These are phyloP conservation scores for Neltuma alba DNA, from an alignment of 306 rosid genomes.

Conservation along the genomic window DNA sequence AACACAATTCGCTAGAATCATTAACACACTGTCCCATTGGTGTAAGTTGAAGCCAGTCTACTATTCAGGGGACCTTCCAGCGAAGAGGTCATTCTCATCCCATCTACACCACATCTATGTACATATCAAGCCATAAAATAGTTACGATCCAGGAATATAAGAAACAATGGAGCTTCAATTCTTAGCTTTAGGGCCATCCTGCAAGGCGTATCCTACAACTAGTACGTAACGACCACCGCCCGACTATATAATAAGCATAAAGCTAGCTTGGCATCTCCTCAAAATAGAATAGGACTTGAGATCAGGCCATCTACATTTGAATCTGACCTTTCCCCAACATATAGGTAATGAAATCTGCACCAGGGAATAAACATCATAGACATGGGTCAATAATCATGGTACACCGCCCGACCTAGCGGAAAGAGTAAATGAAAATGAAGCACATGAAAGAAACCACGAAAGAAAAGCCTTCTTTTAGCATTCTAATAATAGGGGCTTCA, in stretches of 20 bases:
- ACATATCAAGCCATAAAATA: constrained; percentile 27
- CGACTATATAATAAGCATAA: not conserved
- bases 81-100: constrained; percentile 29
- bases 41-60: not conserved
- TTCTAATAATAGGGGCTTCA: not conserved
- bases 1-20: constrained; percentile 41
- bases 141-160: constrained; percentile 14
- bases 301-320: constrained; percentile 30
- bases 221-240: constrained; percentile 5
- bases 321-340: constrained; percentile 29
- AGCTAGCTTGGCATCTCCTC: constrained; percentile 21
- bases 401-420: not conserved
- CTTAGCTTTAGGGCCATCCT: constrained; percentile 26
- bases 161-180: constrained; percentile 27
- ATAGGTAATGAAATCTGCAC: constrained; percentile 40
- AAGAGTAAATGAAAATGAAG: not conserved
- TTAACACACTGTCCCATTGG: constrained; percentile 30
- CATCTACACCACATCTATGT: constrained; percentile 43
- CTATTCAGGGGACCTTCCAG: not conserved
- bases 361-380: not conserved
- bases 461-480: not conserved
- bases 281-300: constrained; percentile 2
- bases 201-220: constrained; percentile 16
- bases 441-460: not conserved
- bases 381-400: constrained; percentile 8